These are phyloP conservation scores for Phialocephala sp. DNA, from an alignment of 2,329 filamentous ascomycete genomes.

Conservation along the genomic window DNA sequence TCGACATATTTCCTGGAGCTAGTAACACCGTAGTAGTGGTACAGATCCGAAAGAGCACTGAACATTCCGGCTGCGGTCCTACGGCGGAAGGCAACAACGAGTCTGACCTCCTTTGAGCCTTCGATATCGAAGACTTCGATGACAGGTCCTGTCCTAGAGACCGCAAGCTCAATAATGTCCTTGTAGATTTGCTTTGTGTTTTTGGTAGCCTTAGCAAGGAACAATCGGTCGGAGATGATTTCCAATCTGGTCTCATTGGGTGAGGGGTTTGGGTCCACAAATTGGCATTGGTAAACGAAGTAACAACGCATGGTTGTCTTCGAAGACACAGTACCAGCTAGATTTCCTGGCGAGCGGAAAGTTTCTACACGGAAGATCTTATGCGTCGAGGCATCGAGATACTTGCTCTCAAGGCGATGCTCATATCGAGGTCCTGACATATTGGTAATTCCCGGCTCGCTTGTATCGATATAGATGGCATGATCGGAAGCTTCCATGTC, in stretches of 20 bases:
- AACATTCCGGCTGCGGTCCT: slow-evolving; percentile 92
- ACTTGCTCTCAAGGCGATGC: slow-evolving; percentile 91
- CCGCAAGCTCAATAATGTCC: slow-evolving; percentile 86
- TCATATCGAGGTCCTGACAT: slow-evolving; percentile 88
- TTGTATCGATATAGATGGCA: slow-evolving; percentile 98
- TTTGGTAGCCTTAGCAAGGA: slow-evolving; percentile 91
- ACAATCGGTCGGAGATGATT: slow-evolving; percentile 89
- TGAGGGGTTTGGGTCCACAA: slow-evolving; percentile 75
- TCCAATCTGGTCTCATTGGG: slow-evolving; percentile 87
- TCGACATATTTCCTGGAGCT: slow-evolving; percentile 97
- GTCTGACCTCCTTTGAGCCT: slow-evolving; percentile 85
- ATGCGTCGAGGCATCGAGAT: slow-evolving; percentile 78
- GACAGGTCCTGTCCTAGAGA: slow-evolving; percentile 86
- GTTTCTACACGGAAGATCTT: slow-evolving; percentile 92
- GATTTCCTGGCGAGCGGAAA: slow-evolving; percentile 85
- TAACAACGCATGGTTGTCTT: slow-evolving; percentile 93
- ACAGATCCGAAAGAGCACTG: slow-evolving; percentile 92
- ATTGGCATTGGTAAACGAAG: slow-evolving; percentile 97
- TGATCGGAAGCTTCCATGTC: slow-evolving; percentile 96
- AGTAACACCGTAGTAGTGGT: slow-evolving; percentile 98
- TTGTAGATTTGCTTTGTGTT: slow-evolving; percentile 98
- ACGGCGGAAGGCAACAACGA: slow-evolving; percentile 94
- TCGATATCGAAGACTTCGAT: slow-evolving; percentile 98
- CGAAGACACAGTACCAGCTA: slow-evolving; percentile 68
- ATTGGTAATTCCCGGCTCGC: slow-evolving; percentile 80